Evolutionary conservation across 768 basidiomycete genomes (phyloP), one percentile per base, ranked within the genome.

Genomic region (Vishniacozyma victoriae): DNA sequence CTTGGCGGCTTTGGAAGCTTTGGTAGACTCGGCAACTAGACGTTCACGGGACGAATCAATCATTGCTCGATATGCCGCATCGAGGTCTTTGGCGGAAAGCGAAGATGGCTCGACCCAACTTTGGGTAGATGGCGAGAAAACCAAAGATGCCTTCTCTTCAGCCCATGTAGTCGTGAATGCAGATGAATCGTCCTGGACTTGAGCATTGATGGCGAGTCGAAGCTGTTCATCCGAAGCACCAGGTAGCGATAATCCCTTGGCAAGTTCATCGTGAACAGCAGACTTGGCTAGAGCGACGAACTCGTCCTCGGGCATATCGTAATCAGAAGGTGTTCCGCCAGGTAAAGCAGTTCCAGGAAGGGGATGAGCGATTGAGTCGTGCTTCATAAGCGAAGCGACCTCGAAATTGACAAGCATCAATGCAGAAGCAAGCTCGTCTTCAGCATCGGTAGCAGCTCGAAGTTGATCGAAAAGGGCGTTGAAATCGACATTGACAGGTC

Each of bases 341-440:
- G 89, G 79, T 27, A 79, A 77, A 19, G 79, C 78, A 9, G 90
- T 91, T 2, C 95, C 95, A 9, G 92, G 88, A 13, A 96, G 73
- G 3, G 93, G 92, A 72, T 91, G 77, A 0, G 80, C 78, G 47
- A 96, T 81, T 4, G 90, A 79, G 70, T 99, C 95, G 65, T 97
- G 91, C 45, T 82, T 79, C 50, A 97, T 74, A 37, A 99, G 78
- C 33, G 77, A 75, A 3, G 80, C 84, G 40, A 97, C 77, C 65
- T 97, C 95, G 16, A 74, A 67, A 61, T 90, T 79, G 61, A 99
- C 78, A 25, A 91, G 73, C 48, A 73, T 77, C 53, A 80, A 78
- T 1, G 81, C 85, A 29, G 76, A 75, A 16, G 75, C 52, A 3
- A 67, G 66, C 5, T 61, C 76, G 12, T 81, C 80, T 15, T 18